Conservation (phyloP, 2,329 filamentous ascomycete genomes). For the Trichoderma pleuroti region DNA sequence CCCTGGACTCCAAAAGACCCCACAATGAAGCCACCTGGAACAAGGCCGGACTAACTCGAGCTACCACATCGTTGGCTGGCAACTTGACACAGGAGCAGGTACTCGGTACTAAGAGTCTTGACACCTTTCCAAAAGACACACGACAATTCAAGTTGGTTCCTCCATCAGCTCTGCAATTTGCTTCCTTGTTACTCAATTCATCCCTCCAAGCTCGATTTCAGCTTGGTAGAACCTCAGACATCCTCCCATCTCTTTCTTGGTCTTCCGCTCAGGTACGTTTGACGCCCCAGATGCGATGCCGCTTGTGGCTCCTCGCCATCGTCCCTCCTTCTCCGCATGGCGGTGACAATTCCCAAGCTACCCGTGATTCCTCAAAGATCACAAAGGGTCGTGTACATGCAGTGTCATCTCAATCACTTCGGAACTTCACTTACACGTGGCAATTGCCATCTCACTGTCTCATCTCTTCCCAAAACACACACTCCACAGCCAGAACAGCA, state of each 20-base stretch:
- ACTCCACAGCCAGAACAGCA: not conserved
- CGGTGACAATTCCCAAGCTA: constrained; percentile 21
- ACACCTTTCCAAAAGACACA: constrained; percentile 37
- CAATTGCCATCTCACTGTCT: not conserved
- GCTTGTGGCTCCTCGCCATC: not conserved
- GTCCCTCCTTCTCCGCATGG: constrained; percentile 17
- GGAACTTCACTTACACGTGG: not conserved
- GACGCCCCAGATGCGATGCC: not conserved
- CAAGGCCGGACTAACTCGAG: not conserved
- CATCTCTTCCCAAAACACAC: not conserved
- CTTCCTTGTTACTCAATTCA: constrained; percentile 7
- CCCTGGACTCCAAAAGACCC: constrained; percentile 26
- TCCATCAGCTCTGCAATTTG: constrained; percentile 9
- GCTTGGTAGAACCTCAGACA: constrained; percentile 6
- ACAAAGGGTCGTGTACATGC: not conserved
- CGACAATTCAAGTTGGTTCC: constrained; percentile 21
- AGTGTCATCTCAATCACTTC: not conserved
- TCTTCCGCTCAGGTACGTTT: constrained; percentile 25
- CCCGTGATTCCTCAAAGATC: not conserved
- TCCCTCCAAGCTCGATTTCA: not conserved
- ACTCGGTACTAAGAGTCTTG: constrained; percentile 19
- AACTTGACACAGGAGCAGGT: not conserved
- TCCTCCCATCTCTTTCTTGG: not conserved
- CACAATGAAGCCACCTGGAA: constrained; percentile 25
- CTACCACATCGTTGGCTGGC: not conserved